Evolutionary conservation across 169 alveolate species (phyloP).

Genomic region (Plasmodium malariae): DNA sequence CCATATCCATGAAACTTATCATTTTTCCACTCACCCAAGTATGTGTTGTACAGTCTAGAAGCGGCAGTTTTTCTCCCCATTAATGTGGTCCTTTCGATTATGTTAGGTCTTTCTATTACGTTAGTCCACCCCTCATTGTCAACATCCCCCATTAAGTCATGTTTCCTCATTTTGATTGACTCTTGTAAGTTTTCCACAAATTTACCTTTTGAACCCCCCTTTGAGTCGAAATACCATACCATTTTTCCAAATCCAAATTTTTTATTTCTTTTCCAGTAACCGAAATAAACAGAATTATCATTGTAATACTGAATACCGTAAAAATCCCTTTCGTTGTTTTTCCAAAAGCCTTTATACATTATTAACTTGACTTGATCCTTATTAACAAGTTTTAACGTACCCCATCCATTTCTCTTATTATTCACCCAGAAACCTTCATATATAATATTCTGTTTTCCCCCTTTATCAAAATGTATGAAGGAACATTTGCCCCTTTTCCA

Average conservation of each 20-base stretch:
- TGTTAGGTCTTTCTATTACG: neutral
- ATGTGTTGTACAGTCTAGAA: neutral
- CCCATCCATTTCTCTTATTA: constrained; percentile 47
- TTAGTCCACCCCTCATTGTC: too few species aligned
- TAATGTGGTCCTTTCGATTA: neutral
- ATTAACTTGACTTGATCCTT: neutral
- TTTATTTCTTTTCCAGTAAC: constrained; percentile 44
- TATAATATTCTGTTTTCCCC: too few species aligned
- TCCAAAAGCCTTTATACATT: constrained; percentile 50
- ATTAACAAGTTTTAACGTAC: neutral
- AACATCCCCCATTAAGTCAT: too few species aligned
- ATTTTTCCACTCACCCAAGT: constrained; percentile 50
- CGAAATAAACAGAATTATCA: constrained; percentile 22
- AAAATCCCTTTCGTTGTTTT: constrained; percentile 27
- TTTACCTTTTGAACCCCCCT: too few species aligned
- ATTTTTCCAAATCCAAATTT: constrained; percentile 51
- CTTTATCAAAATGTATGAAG: too few species aligned
- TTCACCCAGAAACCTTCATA: constrained; percentile 39
- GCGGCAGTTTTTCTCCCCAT: neutral
- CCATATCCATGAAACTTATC: constrained; percentile 38
- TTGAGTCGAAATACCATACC: too few species aligned
- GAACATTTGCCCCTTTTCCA: neutral
- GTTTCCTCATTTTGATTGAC: neutral
- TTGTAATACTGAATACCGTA: constrained; percentile 41
- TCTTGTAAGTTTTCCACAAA: neutral